These are phyloP conservation scores for Orychophragmus violaceus DNA, from an alignment of 345 rosid genomes.

Conservation along the genomic window DNA sequence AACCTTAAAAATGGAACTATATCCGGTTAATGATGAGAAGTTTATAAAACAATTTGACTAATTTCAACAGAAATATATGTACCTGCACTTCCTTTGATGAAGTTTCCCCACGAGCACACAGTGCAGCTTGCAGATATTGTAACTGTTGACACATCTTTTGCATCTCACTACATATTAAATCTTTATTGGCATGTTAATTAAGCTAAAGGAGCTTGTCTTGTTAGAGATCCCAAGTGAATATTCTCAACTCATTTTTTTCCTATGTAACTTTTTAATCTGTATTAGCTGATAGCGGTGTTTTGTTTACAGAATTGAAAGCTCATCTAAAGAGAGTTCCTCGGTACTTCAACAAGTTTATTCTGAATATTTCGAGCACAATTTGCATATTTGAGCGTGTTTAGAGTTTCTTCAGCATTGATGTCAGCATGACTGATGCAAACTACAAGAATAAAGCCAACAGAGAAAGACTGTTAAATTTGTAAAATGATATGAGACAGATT, in stretches of 20 bases:
- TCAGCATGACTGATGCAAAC: too few relatives aligned
- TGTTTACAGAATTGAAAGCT: too few relatives aligned
- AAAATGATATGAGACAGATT: background rate
- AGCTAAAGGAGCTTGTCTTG: background rate
- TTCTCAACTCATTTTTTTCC: background rate
- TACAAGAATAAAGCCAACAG: too few relatives aligned
- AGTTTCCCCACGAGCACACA: too few relatives aligned
- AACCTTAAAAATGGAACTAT: too few relatives aligned
- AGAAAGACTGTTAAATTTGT: background rate
- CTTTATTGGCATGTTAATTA: slow-evolving; percentile 54
- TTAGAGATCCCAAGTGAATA: background rate
- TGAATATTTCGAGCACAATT: slow-evolving; percentile 84
- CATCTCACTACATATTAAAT: slow-evolving; percentile 59
- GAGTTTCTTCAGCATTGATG: slow-evolving; percentile 70
- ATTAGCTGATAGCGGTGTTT: background rate
- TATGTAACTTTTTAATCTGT: background rate
- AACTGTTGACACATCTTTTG: slow-evolving; percentile 68
- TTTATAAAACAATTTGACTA: too few relatives aligned
- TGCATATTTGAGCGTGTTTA: slow-evolving; percentile 72
- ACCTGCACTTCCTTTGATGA: too few relatives aligned
- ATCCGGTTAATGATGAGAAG: too few relatives aligned
- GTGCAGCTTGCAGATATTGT: too few relatives aligned
- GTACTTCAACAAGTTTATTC: slow-evolving; percentile 70
- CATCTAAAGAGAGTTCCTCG: background rate
- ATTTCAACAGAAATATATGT: too few relatives aligned